phyloP scores from a whole-genome alignment of 257 asterid genomes.

The Solanum rostratum region DNA sequence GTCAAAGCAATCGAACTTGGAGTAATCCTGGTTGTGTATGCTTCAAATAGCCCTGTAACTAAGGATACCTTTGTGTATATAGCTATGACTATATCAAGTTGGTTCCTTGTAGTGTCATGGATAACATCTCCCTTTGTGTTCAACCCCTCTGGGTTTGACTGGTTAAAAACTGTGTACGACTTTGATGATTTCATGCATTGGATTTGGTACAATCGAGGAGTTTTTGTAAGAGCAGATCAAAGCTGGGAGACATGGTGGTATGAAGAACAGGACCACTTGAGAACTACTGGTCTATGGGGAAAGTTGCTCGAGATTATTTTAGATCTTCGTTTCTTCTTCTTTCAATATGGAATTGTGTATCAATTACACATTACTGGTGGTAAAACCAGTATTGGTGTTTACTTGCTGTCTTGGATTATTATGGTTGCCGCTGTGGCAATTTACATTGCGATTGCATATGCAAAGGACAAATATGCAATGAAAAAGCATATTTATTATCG shows the following conservation, averaged over 20 bases:
- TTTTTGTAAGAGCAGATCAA: conserved; percentile 63
- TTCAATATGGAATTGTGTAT: conserved; percentile 91
- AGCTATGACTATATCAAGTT: conserved; percentile 70
- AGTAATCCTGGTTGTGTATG: conserved; percentile 63
- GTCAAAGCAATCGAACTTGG: conserved; percentile 96
- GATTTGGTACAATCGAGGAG: conserved; percentile 72
- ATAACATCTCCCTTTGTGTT: conserved; percentile 77
- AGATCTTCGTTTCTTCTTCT: conserved; percentile 88
- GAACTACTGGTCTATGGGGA: conserved; percentile 96
- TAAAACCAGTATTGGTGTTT: conserved; percentile 49
- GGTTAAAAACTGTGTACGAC: conserved; percentile 93
- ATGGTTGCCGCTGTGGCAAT: conserved; percentile 45
- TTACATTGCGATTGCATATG: conserved; percentile 53
- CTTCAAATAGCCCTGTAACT: conserved; percentile 43
- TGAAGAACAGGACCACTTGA: conserved; percentile 83
- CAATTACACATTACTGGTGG: conserved; percentile 44
- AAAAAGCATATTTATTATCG: conserved; percentile 65
- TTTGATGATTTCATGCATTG: conserved; percentile 71
- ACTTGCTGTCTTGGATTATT: conserved; percentile 82
- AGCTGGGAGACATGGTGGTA: conserved; percentile 99
- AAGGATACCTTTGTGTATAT: conserved; percentile 56
- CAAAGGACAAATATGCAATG: conserved; percentile 67
- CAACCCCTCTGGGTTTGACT: conserved; percentile 90
- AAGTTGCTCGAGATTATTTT: conserved; percentile 77
- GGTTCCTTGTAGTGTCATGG: conserved; percentile 94